Conservation (phyloP, 257 asterid genomes). For the Oldenlandia corymbosa region DNA sequence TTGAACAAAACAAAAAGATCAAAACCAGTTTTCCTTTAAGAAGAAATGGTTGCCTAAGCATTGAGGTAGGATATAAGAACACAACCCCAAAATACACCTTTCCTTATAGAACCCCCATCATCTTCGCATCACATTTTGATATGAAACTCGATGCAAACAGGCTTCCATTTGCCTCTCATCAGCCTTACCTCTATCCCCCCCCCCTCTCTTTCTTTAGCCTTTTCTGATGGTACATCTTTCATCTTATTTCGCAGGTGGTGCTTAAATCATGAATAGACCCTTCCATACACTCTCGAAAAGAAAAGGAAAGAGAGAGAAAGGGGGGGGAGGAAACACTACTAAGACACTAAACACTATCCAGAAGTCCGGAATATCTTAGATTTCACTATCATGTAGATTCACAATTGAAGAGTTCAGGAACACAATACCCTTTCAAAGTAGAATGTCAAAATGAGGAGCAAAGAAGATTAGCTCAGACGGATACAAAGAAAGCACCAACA, state of each 20-base stretch:
- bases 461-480: too few relatives aligned
- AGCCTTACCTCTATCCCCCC: too few relatives aligned
- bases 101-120: background rate
- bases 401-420: background rate
- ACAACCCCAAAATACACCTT: background rate
- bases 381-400: background rate
- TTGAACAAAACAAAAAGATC: background rate
- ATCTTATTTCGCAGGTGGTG: background rate
- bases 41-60: background rate
- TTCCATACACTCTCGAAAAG: too few relatives aligned
- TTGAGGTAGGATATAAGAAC: background rate
- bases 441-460: too few relatives aligned
- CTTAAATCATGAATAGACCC: background rate
- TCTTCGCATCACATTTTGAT: background rate
- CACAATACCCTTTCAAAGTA: background rate
- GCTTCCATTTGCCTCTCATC: background rate
- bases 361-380: background rate
- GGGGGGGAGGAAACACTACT: too few relatives aligned
- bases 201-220: too few relatives aligned
- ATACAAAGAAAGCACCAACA: too few relatives aligned
- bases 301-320: too few relatives aligned
- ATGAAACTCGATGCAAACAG: too few relatives aligned
- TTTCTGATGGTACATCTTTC: background rate
- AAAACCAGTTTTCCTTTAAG: background rate
- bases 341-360: background rate